A percentile compares a stretch with the other conserved stretches of the same genome.
Conservation (phyloP, 352 stramenopile genomes). For the Pythium myriotylum region DNA sequence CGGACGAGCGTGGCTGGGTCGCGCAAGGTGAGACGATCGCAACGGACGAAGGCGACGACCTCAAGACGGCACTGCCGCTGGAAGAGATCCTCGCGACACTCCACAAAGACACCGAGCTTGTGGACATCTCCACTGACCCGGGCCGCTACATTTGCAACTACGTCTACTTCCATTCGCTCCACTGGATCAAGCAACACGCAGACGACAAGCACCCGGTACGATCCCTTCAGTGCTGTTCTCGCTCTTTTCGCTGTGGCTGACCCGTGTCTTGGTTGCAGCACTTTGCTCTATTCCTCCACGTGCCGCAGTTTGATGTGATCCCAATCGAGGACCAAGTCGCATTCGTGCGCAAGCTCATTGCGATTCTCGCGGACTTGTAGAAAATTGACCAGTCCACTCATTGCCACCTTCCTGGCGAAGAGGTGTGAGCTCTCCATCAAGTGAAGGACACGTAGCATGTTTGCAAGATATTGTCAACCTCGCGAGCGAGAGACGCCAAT, state of each 20-base stretch:
- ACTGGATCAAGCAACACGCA: conserved; percentile 50
- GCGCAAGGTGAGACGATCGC: conserved; percentile 57
- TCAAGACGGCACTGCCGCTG: conserved; percentile 59
- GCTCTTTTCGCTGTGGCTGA: neutral
- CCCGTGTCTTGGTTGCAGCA: conserved; percentile 33
- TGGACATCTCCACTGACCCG: conserved; percentile 68
- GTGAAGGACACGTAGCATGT: too few species aligned
- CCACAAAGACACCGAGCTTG: conserved; percentile 32
- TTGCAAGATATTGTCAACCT: too few species aligned
- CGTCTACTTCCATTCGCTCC: conserved; percentile 81
- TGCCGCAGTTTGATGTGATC: conserved; percentile 66
- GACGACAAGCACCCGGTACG: conserved; percentile 38
- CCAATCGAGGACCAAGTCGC: conserved; percentile 60
- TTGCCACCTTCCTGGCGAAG: too few species aligned
- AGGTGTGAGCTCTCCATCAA: too few species aligned
- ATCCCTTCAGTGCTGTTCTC: neutral
- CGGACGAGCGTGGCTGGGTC: conserved; percentile 73
- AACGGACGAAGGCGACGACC: conserved; percentile 41
- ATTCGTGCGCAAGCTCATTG: conserved; percentile 63
- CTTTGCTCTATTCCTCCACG: conserved; percentile 75
- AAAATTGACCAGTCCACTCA: too few species aligned
- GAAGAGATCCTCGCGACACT: conserved; percentile 53
- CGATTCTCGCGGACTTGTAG: conserved; percentile 43
- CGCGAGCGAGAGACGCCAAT: too few species aligned
- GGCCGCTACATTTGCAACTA: conserved; percentile 89